Evolutionary conservation across 352 stramenopile genomes (phyloP), one percentile per base, ranked within the genome.

Genomic region (Globisporangium irregulare): DNA sequence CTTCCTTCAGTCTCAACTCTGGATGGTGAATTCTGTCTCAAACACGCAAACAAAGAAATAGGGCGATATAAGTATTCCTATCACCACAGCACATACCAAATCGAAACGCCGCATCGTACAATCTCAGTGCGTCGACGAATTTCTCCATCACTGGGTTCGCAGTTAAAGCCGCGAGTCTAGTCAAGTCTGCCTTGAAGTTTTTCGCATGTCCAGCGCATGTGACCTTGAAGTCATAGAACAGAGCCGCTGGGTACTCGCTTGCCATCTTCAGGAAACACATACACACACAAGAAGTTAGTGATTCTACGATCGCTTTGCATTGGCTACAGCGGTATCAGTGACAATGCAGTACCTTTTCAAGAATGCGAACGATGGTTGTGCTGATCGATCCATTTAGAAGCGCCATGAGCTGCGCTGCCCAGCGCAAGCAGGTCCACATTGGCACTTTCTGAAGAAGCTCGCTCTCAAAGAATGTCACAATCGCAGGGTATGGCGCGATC

Each of bases 191-290:
- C 61, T 86, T 84, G 18, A 78, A 79, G 20, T 62, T 36, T 9
- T 68, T 74, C 10, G 72, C 55, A 3, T 77, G 76, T 22, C 74
- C 77, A 24, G 63, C 73, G 48, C 75, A 89, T 0, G 86, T 90
- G 34, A 94, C 74, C 64, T 86, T 88, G 67, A 92, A 95, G 53
- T 95, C 87, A 64, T 93, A 95, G 56, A 93, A 95, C 6, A 95
- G 71, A 10, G 87, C 84, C 8, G 72, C 73, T 4, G 86, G 82
- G 61, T 92, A 95, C 64, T 92, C 79, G 7, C 74, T 72, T 1
- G 87, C 87, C 69, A 94, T 87, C 87, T 93, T 56, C 29, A 48
- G 12, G 34, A 32, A 32, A 32, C 4, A 69, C 48, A 54, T 1
- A 38, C 8, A 38, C 8, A 38, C 15, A 27, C 27, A 29, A 68